Conservation (phyloP, 2,329 filamentous ascomycete genomes). For the Fusarium dlaminii region DNA sequence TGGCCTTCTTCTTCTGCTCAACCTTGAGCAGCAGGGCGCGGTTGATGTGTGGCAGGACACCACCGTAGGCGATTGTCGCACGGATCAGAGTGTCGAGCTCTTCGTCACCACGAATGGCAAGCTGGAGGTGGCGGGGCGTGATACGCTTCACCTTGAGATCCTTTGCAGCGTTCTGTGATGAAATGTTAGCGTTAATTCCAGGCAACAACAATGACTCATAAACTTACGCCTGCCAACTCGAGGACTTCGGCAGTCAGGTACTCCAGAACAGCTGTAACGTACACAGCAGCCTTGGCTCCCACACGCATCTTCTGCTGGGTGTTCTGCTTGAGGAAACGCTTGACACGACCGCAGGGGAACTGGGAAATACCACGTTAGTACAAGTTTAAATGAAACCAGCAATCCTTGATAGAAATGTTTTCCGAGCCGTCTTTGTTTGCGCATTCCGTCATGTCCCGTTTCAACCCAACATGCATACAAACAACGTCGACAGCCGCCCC, state of each 20-base stretch:
- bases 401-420: slow-evolving; percentile 17
- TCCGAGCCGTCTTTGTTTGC: slow-evolving; percentile 13
- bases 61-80: slow-evolving; percentile 97
- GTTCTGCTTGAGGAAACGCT: slow-evolving; percentile 99
- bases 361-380: slow-evolving; percentile 53
- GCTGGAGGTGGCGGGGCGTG: slow-evolving; percentile 95
- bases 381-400: neutral
- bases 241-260: slow-evolving; percentile 98
- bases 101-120: slow-evolving; percentile 98
- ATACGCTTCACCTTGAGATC: slow-evolving; percentile 99
- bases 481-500: neutral
- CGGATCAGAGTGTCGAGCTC: slow-evolving; percentile 97
- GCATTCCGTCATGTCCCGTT: slow-evolving; percentile 29
- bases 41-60: slow-evolving; percentile 99
- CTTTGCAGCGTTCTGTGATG: slow-evolving; percentile 88
- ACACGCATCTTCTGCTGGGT: slow-evolving; percentile 99
- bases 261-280: slow-evolving; percentile 97
- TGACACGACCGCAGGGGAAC: slow-evolving; percentile 99
- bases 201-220: slow-evolving; percentile 12
- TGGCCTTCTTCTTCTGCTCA: slow-evolving; percentile 94
- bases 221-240: slow-evolving; percentile 87
- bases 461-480: slow-evolving; percentile 13
- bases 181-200: slow-evolving; percentile 35
- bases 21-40: slow-evolving; percentile 94
- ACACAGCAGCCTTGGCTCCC: slow-evolving; percentile 97